These are phyloP conservation scores for Boletus speciosus DNA, from an alignment of 768 basidiomycete species.

Conservation along the genomic window DNA sequence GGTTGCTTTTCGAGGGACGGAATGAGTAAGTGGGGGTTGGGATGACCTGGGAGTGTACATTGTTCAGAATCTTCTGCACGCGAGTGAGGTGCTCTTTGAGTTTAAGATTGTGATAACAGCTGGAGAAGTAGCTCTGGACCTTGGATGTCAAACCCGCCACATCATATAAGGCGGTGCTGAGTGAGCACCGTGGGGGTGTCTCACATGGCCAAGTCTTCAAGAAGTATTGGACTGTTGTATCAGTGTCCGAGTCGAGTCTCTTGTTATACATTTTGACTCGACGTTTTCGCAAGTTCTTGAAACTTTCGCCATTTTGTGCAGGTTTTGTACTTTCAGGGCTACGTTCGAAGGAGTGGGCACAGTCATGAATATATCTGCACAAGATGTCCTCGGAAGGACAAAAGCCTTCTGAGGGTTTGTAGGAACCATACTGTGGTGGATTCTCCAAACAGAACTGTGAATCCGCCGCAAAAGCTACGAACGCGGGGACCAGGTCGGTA, in stretches of 20 bases:
- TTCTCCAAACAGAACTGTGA: conserved; percentile 2
- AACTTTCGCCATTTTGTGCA: neutral
- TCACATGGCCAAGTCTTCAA: conserved; percentile 19
- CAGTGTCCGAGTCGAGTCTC: conserved; percentile 5
- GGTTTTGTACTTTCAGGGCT: conserved; percentile 13
- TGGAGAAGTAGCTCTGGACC: conserved; percentile 4
- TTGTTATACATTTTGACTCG: conserved; percentile 3
- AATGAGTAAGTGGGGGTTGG: conserved; percentile 6
- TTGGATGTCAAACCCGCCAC: neutral
- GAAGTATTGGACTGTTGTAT: neutral
- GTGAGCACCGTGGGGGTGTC: conserved; percentile 4
- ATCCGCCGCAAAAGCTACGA: conserved; percentile 32
- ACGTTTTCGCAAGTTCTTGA: neutral
- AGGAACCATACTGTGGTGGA: conserved; percentile 17
- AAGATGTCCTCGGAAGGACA: neutral
- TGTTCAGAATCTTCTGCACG: conserved; percentile 8
- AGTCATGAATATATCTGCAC: neutral
- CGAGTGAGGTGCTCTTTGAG: conserved; percentile 13
- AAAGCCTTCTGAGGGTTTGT: conserved; percentile 10
- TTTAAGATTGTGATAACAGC: conserved; percentile 15
- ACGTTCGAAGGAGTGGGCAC: neutral
- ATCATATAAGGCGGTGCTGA: conserved; percentile 2
- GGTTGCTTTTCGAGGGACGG: neutral
- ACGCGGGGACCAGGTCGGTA: conserved; percentile 19
- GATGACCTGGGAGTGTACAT: neutral